Evolutionary conservation across 1,284 basidiomycete species (phyloP), one percentile per base, ranked within the genome.

Genomic region (Boletellus sp.): DNA sequence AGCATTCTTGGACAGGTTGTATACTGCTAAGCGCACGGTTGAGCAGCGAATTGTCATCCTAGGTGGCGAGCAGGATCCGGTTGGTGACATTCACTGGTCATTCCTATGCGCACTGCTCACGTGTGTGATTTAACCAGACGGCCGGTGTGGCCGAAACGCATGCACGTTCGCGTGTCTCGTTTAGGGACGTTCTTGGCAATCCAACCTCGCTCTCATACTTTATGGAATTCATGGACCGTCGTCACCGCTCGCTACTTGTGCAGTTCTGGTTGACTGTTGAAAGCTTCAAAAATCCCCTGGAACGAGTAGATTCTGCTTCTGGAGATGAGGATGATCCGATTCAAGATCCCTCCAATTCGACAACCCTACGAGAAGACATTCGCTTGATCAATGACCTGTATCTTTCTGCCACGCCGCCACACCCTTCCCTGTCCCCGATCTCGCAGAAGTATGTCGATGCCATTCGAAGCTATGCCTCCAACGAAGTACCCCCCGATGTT

Each of bases 181-280:
- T 93, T 7, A 79, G 87, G 33, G 84, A 91, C 39, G 78, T 97
- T 34, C 80, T 98, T 1, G 75, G 82, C 27, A 93, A 93, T 55
- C 91, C 94, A 0, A 87, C 84, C 23, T 91, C 92, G 0, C 76
- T 98, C 1, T 93, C 90, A 2, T 95, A 95, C 64, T 92, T 95
- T 70, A 94, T 97, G 83, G 95, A 99, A 69, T 95, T 91, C 61
- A 94, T 97, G 91, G 95, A 98, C 55, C 80, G 94, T 7, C 80
- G 89, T 3, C 78, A 84, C 47, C 82, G 90, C 23, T 88, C 92
- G 13, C 65, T 91, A 8, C 79, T 93, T 3, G 89, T 97, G 2
- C 95, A 97, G 56, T 99, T 97, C 69, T 98, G 95, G 95, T 74
- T 98, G 3, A 91, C 92, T 0, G 91, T 98, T 1, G 93, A 98